Evolutionary conservation across 106 monocot species (phyloP).

Genomic region (Phalaenopsis aphrodite): DNA sequence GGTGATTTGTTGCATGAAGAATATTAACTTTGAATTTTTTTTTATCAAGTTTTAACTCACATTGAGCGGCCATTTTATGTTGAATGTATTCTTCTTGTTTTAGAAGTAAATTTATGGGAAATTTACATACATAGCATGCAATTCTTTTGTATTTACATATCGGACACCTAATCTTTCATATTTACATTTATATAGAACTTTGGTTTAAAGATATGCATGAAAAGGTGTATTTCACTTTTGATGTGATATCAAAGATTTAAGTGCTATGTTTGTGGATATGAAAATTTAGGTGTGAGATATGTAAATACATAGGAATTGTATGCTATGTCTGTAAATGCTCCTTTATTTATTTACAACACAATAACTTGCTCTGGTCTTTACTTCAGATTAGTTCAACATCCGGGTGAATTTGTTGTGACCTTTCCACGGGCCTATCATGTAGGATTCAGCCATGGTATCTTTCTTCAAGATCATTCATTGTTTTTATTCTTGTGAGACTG

Average conservation of each 20-base stretch:
- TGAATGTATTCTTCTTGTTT: background rate
- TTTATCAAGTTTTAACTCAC: background rate
- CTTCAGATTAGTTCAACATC: slow-evolving; percentile 90
- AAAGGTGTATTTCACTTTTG: no score
- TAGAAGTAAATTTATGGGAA: background rate
- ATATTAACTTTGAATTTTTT: background rate
- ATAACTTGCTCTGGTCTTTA: slow-evolving; percentile 9
- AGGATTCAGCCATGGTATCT: slow-evolving; percentile 94
- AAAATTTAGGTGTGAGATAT: no score
- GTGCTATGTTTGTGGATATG: no score
- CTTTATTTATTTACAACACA: background rate
- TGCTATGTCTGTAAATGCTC: no score
- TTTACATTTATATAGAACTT: no score
- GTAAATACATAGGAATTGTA: no score
- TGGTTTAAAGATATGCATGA: no score
- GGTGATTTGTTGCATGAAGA: slow-evolving; percentile 27
- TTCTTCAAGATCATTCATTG: background rate
- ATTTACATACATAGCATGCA: no score
- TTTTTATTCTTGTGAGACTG: background rate
- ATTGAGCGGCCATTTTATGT: background rate
- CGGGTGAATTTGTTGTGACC: slow-evolving; percentile 99
- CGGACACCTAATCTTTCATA: no score
- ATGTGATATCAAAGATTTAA: no score
- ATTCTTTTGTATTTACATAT: no score
- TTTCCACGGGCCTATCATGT: slow-evolving; percentile 98